Base-by-base conservation (phyloP, 345 rosid genomes). In the sweet orange (Citrus sinensis) region DNA sequence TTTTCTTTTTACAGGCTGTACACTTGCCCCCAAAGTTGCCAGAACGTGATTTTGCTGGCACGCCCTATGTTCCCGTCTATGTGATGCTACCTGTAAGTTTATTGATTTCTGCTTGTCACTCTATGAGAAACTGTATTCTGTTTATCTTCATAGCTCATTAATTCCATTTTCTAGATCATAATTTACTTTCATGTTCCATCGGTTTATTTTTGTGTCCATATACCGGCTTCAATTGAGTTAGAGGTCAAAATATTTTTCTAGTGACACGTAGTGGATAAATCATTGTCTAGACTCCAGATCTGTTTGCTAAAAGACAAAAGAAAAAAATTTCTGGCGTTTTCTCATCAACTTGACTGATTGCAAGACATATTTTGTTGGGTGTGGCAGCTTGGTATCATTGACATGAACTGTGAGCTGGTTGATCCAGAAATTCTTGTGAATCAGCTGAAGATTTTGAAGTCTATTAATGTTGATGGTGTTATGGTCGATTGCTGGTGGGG, bases 401-500 rank as follows among this genome's bases (percentile, higher is more conserved):
- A 94, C 86, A 86, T 82, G 95, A 86, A 90, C 39, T 88, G 93
- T 56, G 82, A 92, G 82, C 87, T 96, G 79, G 92, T 87, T 58
- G 95, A 94, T 77, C 88, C 91, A 7, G 90, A 92, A 64, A 90
- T 84, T 83, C 80, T 96, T 42, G 73, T 80, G 82, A 80, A 92
- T 78, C 90, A 89, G 84, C 79, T 94, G 40, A 89, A 79, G 82
- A 86, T 88, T 59, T 79, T 94, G 73, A 96, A 92, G 86, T 88
- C 92, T 1, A 90, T 83, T 49, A 86, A 92, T 81, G 91, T 93
- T 59, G 99, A 94, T 85, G 98, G 98, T 58, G 87, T 94, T 80
- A 91, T 90, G 97, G 85, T 92, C 65, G 95, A 94, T 65, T 94
- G 98, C 84, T 96, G 98, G 99, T 96, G 98, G 99, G 99, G 98